A percentile compares a stretch with the other conserved stretches of the same genome.
These are phyloP conservation scores for Xylaria sp. DNA, from an alignment of 2,329 filamentous ascomycete species.

Conservation along the genomic window DNA sequence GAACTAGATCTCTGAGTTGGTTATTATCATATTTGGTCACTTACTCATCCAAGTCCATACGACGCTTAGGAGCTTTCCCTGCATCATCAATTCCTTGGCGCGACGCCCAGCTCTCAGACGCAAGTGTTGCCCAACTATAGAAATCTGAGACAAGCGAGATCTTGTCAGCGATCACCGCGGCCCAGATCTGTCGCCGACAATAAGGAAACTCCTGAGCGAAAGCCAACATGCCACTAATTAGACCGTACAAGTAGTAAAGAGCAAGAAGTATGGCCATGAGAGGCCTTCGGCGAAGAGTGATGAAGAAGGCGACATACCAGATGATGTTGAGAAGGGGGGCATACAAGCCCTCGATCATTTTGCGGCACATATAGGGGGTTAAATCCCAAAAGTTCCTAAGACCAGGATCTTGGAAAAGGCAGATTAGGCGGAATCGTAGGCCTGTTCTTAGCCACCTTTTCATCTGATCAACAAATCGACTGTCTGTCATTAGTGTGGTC, in stretches of 20 bases:
- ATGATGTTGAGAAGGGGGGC: constrained; percentile 33
- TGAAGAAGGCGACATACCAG: constrained; percentile 36
- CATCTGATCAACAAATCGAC: constrained; percentile 39
- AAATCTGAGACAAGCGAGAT: constrained; percentile 39
- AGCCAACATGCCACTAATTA: constrained; percentile 11
- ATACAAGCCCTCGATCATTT: constrained; percentile 41
- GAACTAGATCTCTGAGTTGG: too few species aligned
- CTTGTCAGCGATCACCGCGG: constrained; percentile 38
- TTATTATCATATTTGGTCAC: too few species aligned
- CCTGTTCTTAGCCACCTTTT: constrained; percentile 44
- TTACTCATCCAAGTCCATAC: too few species aligned
- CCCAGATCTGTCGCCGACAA: constrained; percentile 37
- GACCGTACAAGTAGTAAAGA: constrained; percentile 34
- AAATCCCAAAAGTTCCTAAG: constrained; percentile 15
- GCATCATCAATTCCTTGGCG: background rate
- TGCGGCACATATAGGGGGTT: constrained; percentile 38
- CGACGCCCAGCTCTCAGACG: constrained; percentile 34
- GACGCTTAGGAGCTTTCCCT: background rate
- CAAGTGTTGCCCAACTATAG: constrained; percentile 39
- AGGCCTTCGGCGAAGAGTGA: constrained; percentile 20
- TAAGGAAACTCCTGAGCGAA: constrained; percentile 39
- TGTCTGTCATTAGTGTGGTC: constrained; percentile 40
- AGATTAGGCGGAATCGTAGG: constrained; percentile 37
- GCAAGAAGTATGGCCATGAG: constrained; percentile 24
- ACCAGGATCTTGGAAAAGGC: constrained; percentile 38